A percentile compares a stretch with the other conserved stretches of the same genome.
Evolutionary conservation across 257 asterid genomes (phyloP).

Genomic region (Schizonepeta tenuifolia): DNA sequence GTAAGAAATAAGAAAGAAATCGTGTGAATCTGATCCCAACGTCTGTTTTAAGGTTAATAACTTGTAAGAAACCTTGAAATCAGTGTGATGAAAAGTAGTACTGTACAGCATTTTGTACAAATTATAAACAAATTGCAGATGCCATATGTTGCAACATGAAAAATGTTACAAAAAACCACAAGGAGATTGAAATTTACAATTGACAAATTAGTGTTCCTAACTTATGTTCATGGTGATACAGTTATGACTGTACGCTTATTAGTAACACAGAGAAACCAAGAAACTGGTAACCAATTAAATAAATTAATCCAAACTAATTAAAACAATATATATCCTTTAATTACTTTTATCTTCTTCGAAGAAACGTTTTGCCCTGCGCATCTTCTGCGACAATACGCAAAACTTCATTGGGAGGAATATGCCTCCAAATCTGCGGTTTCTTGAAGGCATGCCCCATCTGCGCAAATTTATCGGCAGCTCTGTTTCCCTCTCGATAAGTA

Average conservation of each 20-base stretch:
- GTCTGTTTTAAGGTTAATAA: not conserved
- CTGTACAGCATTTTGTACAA: too few relatives aligned
- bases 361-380: conserved; percentile 57
- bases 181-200: not conserved
- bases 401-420: conserved; percentile 53
- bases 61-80: conserved; percentile 1
- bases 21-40: not conserved
- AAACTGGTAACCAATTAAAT: not conserved
- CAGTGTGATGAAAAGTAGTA: too few relatives aligned
- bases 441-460: conserved; percentile 61
- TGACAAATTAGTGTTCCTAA: not conserved
- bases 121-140: too few relatives aligned
- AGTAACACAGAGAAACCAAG: not conserved
- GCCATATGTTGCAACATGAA: too few relatives aligned
- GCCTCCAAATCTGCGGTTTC: conserved; percentile 66
- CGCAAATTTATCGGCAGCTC: conserved; percentile 80
- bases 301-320: not conserved
- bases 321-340: not conserved
- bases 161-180: too few relatives aligned
- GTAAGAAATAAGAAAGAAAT: not conserved
- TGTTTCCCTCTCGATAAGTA: conserved; percentile 66
- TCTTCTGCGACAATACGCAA: conserved; percentile 58
- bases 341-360: conserved; percentile 41
- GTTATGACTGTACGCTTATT: too few relatives aligned
- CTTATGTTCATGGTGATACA: too few relatives aligned